Conservation (phyloP, 352 stramenopile species). For the Globisporangium radiosum region DNA sequence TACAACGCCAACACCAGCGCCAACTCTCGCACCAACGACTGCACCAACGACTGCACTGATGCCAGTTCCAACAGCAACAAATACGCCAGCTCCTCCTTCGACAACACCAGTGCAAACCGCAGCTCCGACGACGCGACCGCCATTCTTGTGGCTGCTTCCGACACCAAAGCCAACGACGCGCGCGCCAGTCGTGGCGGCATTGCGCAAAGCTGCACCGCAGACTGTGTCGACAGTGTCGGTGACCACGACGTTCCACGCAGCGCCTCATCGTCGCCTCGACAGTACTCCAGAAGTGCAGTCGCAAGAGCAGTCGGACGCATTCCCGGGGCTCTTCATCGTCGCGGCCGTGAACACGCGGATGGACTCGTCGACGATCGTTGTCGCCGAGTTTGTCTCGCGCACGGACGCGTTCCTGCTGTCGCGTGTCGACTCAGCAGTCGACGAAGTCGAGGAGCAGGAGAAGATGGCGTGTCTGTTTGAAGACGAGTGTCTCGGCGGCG, state of each 20-base stretch:
- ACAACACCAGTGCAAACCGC: background rate
- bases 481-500: slow-evolving; percentile 27
- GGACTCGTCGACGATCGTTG: slow-evolving; percentile 1
- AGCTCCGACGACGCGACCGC: slow-evolving; percentile 1
- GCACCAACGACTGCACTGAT: background rate
- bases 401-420: slow-evolving; percentile 7
- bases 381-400: slow-evolving; percentile 13
- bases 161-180: background rate
- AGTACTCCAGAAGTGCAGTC: background rate
- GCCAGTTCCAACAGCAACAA: background rate
- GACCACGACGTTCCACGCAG: background rate
- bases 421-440: slow-evolving; percentile 3
- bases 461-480: slow-evolving; percentile 42
- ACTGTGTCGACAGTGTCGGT: background rate
- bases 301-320: background rate
- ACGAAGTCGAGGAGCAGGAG: slow-evolving; percentile 20
- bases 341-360: slow-evolving; percentile 5
- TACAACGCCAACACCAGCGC: background rate
- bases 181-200: background rate
- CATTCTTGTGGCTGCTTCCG: slow-evolving; percentile 5
- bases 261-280: background rate
- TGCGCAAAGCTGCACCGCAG: background rate
- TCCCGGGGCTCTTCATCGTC: slow-evolving; percentile 3
- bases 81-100: background rate
- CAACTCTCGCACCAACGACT: background rate